Base-by-base conservation (phyloP, 768 basidiomycete genomes). In the Daedalea quercina region DNA sequence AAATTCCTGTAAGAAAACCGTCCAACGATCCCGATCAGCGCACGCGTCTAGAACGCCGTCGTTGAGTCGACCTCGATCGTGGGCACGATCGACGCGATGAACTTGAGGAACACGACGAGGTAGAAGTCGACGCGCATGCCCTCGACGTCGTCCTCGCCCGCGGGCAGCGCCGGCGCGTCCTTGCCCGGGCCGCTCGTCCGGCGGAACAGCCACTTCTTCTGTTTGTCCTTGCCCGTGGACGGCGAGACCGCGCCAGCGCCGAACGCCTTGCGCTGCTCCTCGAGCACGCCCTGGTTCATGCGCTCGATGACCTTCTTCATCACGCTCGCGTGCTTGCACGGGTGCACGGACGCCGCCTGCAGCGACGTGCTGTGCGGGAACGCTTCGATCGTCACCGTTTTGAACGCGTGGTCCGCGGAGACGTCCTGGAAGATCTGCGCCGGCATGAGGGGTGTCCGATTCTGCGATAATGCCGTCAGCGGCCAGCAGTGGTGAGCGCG, bases 241-340 rank as follows among this genome's bases (percentile, higher is more conserved):
- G 65, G 57, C 35, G 46, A 53, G 20, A 67, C 54, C 20, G 64
- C 57, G 17, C 67, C 48, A 22, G 65, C 57, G 1, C 72, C 67
- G 25, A 64, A 57, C 1, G 73, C 67, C 61, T 81, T 82, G 57
- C 80, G 79, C 55, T 81, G 77, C 65, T 90, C 85, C 55, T 85
- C 90, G 51, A 87, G 78, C 24, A 93, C 87, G 56, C 84, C 84
- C 59, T 80, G 82, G 70, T 98, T 96, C 94, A 98, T 97, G 53
- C 95, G 81, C 69, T 98, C 95, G 65, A 98, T 97, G 56, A 98
- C 92, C 68, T 97, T 98, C 80, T 96, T 97, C 96, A 99, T 99
- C 53, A 99, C 96, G 68, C 86, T 91, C 1, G 94, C 90, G 68
- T 99, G 95, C 66, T 96, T 97, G 80, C 95, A 99, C 1, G 95